Percentiles rank a stretch among this genome's conserved stretches.
phyloP scores from a whole-genome alignment of 108 stramenopile genomes.

The Hondaea fermentalgiana region DNA sequence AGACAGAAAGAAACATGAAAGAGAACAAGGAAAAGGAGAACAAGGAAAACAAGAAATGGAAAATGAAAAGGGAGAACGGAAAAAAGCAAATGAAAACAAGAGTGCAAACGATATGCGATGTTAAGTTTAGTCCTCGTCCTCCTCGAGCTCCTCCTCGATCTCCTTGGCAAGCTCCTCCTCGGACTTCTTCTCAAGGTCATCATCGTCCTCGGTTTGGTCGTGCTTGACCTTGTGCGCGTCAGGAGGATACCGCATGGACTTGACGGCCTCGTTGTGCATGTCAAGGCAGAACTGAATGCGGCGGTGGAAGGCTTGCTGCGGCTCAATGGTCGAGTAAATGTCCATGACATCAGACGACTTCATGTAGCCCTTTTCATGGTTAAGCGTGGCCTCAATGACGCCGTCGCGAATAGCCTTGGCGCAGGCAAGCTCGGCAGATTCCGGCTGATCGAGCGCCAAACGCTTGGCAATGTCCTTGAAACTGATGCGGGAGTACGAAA shows the following conservation, averaged over 20 bases:
- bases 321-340: constrained; percentile 90
- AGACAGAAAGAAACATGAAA: too few relatives aligned
- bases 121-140: constrained; percentile 18
- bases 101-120: not conserved
- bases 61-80: too few relatives aligned
- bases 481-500: constrained; percentile 74
- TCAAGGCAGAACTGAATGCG: constrained; percentile 95
- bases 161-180: constrained; percentile 26
- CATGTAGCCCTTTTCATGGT: constrained; percentile 80
- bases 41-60: too few relatives aligned
- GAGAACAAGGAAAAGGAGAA: too few relatives aligned
- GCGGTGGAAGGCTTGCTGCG: constrained; percentile 91
- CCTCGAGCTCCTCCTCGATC: constrained; percentile 30
- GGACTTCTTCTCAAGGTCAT: not conserved
- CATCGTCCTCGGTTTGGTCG: not conserved
- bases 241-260: constrained; percentile 88
- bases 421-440: constrained; percentile 86
- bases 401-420: constrained; percentile 97
- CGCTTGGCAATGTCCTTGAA: constrained; percentile 81
- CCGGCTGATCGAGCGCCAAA: constrained; percentile 68
- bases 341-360: constrained; percentile 82
- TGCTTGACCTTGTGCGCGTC: constrained; percentile 55
- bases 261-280: constrained; percentile 93
- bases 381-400: constrained; percentile 93
- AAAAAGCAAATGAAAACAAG: too few relatives aligned